A percentile compares a stretch with the other conserved stretches of the same genome.
Evolutionary conservation across 805 yeast species (phyloP).

Genomic region (Wilhelminamyces savonicus): DNA sequence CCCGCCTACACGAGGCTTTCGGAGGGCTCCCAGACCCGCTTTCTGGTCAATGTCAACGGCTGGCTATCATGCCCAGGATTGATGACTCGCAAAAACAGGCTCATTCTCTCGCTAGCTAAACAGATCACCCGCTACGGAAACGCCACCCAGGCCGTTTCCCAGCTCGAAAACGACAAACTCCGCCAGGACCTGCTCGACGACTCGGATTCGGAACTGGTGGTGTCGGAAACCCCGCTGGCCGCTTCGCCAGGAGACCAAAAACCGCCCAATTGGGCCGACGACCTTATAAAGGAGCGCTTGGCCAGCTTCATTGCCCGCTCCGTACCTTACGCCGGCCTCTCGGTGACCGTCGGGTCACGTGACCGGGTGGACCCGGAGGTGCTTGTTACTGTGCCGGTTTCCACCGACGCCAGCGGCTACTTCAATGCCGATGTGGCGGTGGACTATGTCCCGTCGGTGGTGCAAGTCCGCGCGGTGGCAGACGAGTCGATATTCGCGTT

Average conservation of each 20-base stretch:
- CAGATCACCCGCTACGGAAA: constrained; percentile 48
- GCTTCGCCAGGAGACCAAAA: constrained; percentile 4
- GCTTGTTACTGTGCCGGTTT: constrained; percentile 21
- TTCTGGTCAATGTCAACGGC: constrained; percentile 61
- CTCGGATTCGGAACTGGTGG: constrained; percentile 3
- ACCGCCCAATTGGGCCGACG: constrained; percentile 31
- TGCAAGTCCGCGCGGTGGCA: constrained; percentile 43
- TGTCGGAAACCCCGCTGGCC: too few species aligned
- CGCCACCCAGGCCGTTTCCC: constrained; percentile 18
- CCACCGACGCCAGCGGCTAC: constrained; percentile 64
- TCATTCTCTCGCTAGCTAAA: constrained; percentile 62
- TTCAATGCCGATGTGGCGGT: constrained; percentile 50
- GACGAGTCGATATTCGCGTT: constrained; percentile 44
- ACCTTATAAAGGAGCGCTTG: constrained; percentile 55
- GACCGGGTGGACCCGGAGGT: constrained; percentile 20
- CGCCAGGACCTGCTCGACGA: constrained; percentile 15
- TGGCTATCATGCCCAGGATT: constrained; percentile 67
- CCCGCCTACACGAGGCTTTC: constrained; percentile 34
- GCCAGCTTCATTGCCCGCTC: constrained; percentile 65
- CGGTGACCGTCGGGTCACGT: constrained; percentile 51
- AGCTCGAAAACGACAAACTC: constrained; percentile 20
- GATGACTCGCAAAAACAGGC: constrained; percentile 61
- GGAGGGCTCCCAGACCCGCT: too few species aligned
- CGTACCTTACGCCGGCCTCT: constrained; percentile 50
- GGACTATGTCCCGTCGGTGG: constrained; percentile 53